Conservation (phyloP, 1,139 yeast genomes). For the Zygosaccharomyces sapae region DNA sequence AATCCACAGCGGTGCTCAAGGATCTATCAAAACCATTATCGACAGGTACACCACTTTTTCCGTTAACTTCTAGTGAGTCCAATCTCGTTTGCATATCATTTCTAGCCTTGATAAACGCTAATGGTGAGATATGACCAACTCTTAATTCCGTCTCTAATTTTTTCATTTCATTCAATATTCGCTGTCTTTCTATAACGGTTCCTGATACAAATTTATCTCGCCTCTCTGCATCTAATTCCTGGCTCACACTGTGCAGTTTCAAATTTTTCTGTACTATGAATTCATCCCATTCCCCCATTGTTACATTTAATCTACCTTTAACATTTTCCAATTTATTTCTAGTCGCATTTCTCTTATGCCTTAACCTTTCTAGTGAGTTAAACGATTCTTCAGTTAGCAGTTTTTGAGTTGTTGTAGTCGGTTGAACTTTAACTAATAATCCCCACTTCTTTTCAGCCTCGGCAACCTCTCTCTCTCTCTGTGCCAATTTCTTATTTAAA, state of each 20-base stretch:
- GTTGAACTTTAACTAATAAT: constrained; percentile 14
- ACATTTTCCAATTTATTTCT: constrained; percentile 20
- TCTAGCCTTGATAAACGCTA: constrained; percentile 10
- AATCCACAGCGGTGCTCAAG: constrained; percentile 23
- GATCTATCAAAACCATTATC: constrained; percentile 24
- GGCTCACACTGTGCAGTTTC: constrained; percentile 19
- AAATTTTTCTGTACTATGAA: constrained; percentile 18
- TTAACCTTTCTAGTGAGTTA: constrained; percentile 11
- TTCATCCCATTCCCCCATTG: constrained; percentile 12
- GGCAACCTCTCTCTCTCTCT: constrained; percentile 21
- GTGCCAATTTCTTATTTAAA: constrained; percentile 20
- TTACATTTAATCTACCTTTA: constrained; percentile 11
- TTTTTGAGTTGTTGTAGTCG: constrained; percentile 17
- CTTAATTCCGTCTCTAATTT: constrained; percentile 17
- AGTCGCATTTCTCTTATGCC: constrained; percentile 21
- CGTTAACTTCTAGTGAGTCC: constrained; percentile 13
- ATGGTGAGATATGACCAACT: constrained; percentile 17
- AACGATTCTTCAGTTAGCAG: constrained; percentile 21
- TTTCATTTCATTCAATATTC: constrained; percentile 19
- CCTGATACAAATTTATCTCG: constrained; percentile 9
- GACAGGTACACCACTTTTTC: constrained; percentile 6
- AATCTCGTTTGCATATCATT: constrained; percentile 18
- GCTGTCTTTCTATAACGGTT: constrained; percentile 19
- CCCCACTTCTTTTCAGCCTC: constrained; percentile 18
- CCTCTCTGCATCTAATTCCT: constrained; percentile 19